phyloP scores from a whole-genome alignment of 441 rosid genomes.

The Brassica hybrid region DNA sequence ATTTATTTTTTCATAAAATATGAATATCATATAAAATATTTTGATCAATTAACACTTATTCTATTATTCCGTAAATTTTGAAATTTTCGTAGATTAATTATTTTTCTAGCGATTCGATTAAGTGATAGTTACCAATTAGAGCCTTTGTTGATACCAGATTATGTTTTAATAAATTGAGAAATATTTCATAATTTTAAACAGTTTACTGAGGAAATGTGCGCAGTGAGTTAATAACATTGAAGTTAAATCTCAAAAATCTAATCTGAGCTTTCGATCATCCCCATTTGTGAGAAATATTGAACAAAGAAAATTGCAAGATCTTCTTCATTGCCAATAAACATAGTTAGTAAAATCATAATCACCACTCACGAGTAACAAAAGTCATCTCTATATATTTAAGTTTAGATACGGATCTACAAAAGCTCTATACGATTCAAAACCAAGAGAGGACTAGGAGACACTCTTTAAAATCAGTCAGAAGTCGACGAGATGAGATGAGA shows the following conservation, averaged over 20 bases:
- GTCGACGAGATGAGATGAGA: slow-evolving; percentile 43
- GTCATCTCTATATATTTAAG: background rate
- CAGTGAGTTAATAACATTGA: background rate
- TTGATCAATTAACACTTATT: too few relatives aligned
- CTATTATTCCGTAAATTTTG: too few relatives aligned
- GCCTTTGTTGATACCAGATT: too few relatives aligned
- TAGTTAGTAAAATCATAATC: background rate
- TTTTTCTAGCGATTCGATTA: too few relatives aligned
- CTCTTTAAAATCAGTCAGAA: slow-evolving; percentile 26
- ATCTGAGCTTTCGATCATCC: background rate
- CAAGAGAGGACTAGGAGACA: background rate
- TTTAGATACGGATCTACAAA: background rate
- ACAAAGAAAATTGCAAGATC: background rate
- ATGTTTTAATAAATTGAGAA: background rate
- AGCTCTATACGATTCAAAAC: slow-evolving; percentile 10
- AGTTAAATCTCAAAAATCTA: background rate
- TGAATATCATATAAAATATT: too few relatives aligned
- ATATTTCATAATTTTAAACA: background rate
- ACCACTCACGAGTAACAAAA: background rate
- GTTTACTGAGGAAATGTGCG: background rate
- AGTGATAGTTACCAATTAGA: too few relatives aligned
- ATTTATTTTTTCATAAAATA: too few relatives aligned
- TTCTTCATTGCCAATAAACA: background rate
- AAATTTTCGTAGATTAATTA: too few relatives aligned
- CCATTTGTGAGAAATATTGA: background rate